Evolutionary conservation across 257 asterid species (phyloP).

Genomic region (Hygrophila difformis): DNA sequence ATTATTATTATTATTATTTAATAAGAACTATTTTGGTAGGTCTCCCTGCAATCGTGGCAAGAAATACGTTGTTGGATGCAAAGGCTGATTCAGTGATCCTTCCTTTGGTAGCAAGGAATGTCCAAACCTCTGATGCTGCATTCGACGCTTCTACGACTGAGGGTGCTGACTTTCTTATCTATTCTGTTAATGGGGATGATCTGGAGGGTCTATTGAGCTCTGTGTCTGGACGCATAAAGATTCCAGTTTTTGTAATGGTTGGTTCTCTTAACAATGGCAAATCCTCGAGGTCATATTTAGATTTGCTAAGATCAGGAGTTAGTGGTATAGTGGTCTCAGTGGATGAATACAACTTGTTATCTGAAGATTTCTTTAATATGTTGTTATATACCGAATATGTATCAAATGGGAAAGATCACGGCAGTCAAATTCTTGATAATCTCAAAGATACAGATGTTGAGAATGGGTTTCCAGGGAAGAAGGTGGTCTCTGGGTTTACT

Average conservation of each 20-base stretch:
- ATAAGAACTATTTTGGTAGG: conserved; percentile 35
- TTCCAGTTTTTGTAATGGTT: conserved; percentile 58
- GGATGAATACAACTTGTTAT: conserved; percentile 41
- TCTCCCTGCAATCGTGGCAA: conserved; percentile 88
- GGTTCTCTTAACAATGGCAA: conserved; percentile 37
- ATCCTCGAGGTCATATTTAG: conserved; percentile 24
- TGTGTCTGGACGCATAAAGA: conserved; percentile 41
- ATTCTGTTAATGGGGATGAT: conserved; percentile 23
- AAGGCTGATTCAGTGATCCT: conserved; percentile 59
- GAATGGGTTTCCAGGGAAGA: conserved; percentile 61
- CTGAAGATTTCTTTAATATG: conserved; percentile 37
- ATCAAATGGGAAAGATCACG: conserved; percentile 28
- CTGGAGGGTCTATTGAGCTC: conserved; percentile 48
- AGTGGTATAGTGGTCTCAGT: conserved; percentile 74
- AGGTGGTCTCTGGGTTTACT: conserved; percentile 42
- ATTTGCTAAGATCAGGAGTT: conserved; percentile 54
- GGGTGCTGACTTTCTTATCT: conserved; percentile 93
- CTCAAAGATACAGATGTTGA: conserved; percentile 21
- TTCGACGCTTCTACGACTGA: conserved; percentile 70
- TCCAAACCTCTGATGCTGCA: conserved; percentile 63
- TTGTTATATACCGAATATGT: conserved; percentile 26
- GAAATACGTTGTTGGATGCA: conserved; percentile 81
- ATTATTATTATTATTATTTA: neutral
- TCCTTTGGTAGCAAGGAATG: conserved; percentile 82
- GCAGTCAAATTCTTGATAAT: conserved; percentile 21